phyloP scores from a whole-genome alignment of 352 stramenopile species.

The Blastocystis hominis region DNA sequence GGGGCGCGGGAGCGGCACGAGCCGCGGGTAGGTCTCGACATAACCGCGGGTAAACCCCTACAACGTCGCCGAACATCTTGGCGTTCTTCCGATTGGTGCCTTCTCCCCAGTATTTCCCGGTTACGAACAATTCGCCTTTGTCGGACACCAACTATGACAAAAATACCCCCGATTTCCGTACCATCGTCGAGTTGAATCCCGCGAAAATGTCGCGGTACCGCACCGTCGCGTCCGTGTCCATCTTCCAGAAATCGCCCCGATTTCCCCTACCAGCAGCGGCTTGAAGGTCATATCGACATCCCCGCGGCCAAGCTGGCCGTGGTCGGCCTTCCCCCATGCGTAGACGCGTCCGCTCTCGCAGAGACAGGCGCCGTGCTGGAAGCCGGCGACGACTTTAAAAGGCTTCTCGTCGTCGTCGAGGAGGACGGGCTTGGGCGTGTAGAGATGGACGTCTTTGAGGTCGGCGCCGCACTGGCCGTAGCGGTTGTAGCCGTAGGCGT shows the following conservation, averaged over 20 bases:
- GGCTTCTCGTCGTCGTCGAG: conserved; percentile 43
- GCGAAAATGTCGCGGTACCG: conserved; percentile 36
- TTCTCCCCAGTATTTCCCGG: conserved; percentile 48
- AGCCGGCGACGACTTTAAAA: conserved; percentile 16
- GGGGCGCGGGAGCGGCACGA: neutral
- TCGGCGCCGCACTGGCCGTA: conserved; percentile 55
- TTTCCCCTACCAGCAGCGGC: neutral
- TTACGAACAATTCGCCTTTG: conserved; percentile 25
- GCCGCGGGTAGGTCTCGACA: neutral
- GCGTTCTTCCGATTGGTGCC: conserved; percentile 39
- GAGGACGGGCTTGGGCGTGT: conserved; percentile 21
- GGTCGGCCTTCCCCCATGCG: conserved; percentile 50
- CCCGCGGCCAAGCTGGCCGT: conserved; percentile 29
- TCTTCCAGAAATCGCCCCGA: neutral
- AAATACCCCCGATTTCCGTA: neutral
- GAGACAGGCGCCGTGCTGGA: conserved; percentile 44
- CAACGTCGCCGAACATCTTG: conserved; percentile 50
- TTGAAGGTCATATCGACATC: conserved; percentile 54
- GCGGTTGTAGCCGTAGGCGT: conserved; percentile 50
- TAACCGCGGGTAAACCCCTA: neutral
- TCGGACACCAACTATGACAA: conserved; percentile 43
- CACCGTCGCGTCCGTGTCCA: conserved; percentile 26
- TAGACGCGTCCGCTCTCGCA: conserved; percentile 44
- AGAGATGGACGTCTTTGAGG: conserved; percentile 46
- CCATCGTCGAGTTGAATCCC: conserved; percentile 33